Evolutionary conservation across 1,139 yeast genomes (phyloP), one percentile per base, ranked within the genome.

Genomic region (Scheffersomyces parashehatae): DNA sequence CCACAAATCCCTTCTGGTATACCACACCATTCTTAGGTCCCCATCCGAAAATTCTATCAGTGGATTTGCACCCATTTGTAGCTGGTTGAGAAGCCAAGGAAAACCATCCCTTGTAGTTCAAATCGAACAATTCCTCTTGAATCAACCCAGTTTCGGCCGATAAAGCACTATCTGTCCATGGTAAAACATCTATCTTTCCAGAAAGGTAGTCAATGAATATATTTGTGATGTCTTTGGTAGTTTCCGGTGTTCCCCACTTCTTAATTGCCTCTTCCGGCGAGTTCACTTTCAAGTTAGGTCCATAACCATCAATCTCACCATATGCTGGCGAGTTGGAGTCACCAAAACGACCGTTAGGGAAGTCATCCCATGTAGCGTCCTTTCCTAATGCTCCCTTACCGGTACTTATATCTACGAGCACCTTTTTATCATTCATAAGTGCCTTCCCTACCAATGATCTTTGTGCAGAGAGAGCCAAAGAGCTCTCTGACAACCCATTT

Each of bases 321-420:
- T 87, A 93, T 0, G 99, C 93, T 5, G 99, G 99, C 29, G 98
- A 90, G 54, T 95, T 77, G 0, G 98, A 89, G 66, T 95, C 97
- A 66, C 99, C 97, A 64, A 90, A 93, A 68, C 99, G 81, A 58
- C 99, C 99, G 61, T 93, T 93, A 13, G 98, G 96, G 65, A 89
- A 93, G 59, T 93, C 99, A 70, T 93, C 99, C 99, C 99, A 93
- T 3, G 95, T 88, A 8, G 97, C 97, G 64, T 88, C 95, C 52
- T 91, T 82, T 24, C 97, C 96, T 36, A 88, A 62, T 2, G 87
- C 81, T 36, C 96, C 96, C 52, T 86, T 85, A 39, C 96, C 97
- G 24, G 86, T 78, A 43, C 95, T 85, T 33, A 88, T 88, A 6
- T 91, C 88, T 36, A 87, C 71, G 41, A 87, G 75, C 2, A 79